Evolutionary conservation across 805 yeast genomes (phyloP), one percentile per base, ranked within the genome.

Genomic region (Saccharomycopsis guyanensis): DNA sequence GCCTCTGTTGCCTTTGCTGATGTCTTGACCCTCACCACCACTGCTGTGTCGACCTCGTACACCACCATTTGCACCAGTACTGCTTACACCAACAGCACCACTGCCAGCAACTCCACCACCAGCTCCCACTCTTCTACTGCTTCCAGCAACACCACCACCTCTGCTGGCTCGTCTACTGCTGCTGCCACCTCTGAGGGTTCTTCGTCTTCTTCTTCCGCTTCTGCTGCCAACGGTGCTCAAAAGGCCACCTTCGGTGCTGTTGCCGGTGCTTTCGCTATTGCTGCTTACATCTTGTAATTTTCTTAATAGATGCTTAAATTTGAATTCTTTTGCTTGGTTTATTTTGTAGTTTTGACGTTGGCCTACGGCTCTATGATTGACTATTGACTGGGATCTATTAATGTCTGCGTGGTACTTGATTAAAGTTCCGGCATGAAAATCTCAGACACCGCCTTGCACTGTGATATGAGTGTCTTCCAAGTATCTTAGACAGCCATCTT

Each of bases 241-340:
- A 48, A 36, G 19, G 15, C 45, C n/a, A 13, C 49, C 22, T 44
- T 37, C 20, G 52, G 52, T 32, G 51, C 42, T 36, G 29, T 25
- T 10, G 29, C 29, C 29, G 37, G 37, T 33, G 37, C 37, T 15
- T 33, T 33, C 19, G 37, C 20, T 41, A 19, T 48, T 16, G 49
- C 49, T 35, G 49, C 43, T 31, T 48, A 45, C 52, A 12, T 48
- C 12, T 45, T 48, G 29, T 47, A 47, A 47, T 27, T 15, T n/a
- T 20, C n/a, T 19, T 12, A 19, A 23, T 15, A 19, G 22, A 20
- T 16, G n/a, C 42, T 15, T 15, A 7, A 23, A 13, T 8, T 24
- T 15, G 15, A 39, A 2, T 22, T 13, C 43, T n/a, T 18, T 44
- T 41, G 22, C 43, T n/a, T 33, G 18, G 25, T 24, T 18, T 35